Evolutionary conservation across 139 green algal species (phyloP).

Genomic region (Tetradesmus lagerheimii): DNA sequence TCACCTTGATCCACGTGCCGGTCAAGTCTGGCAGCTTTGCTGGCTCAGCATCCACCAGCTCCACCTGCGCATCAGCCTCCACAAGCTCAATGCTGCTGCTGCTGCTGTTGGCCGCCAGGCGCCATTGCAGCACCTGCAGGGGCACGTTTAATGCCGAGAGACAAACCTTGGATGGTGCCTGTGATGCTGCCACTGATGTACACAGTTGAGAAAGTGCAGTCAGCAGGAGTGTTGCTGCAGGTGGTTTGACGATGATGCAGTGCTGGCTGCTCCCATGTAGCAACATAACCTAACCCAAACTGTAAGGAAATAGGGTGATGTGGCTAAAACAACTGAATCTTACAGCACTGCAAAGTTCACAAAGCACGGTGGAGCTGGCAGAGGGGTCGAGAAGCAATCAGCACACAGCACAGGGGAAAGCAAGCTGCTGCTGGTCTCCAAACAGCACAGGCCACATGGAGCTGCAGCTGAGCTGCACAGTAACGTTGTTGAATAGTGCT

Average conservation of each 20-base stretch:
- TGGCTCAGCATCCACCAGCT: neutral
- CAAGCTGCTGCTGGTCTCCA: neutral
- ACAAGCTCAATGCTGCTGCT: neutral
- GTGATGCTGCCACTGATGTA: too few species aligned
- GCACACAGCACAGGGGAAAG: neutral
- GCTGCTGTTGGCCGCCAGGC: neutral
- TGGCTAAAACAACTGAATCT: too few species aligned
- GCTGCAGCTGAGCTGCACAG: neutral
- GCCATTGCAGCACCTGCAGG: neutral
- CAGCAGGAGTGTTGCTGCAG: neutral
- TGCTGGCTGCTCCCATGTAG: too few species aligned
- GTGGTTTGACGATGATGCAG: too few species aligned
- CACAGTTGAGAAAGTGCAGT: too few species aligned
- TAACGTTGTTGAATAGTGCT: neutral
- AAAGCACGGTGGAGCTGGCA: neutral
- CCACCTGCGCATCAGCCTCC: neutral
- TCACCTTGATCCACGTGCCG: conserved; percentile 37
- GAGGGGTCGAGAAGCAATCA: neutral
- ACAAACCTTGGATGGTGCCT: too few species aligned
- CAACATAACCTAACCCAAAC: too few species aligned
- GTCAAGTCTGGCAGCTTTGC: neutral
- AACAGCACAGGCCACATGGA: neutral
- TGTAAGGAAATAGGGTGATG: too few species aligned
- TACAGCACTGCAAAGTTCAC: too few species aligned
- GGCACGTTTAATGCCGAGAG: neutral